Conservation (phyloP, 805 yeast species). For the Komagataella ulmi region DNA sequence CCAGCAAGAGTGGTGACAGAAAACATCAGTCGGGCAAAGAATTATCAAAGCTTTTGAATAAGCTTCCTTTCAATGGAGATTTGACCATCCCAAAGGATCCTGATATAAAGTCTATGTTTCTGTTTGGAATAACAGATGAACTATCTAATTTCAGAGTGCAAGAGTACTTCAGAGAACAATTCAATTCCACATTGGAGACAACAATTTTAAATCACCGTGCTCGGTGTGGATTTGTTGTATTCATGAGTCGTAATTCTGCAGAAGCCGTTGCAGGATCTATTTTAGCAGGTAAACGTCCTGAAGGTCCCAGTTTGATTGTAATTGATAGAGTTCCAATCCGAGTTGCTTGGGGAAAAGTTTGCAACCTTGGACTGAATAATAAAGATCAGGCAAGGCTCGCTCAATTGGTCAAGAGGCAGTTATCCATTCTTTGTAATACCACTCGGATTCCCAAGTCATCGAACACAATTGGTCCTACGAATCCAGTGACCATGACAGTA, state of each 20-base stretch:
- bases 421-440: constrained; percentile 36
- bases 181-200: constrained; percentile 32
- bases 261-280: constrained; percentile 23
- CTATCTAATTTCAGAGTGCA: constrained; percentile 51
- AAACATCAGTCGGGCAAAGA: constrained; percentile 20
- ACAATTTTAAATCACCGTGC: constrained; percentile 43
- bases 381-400: constrained; percentile 35
- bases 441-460: constrained; percentile 9
- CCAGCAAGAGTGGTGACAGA: background rate
- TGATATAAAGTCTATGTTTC: constrained; percentile 44
- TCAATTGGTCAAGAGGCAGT: constrained; percentile 33
- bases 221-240: constrained; percentile 52
- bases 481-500: background rate
- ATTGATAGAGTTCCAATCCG: constrained; percentile 31
- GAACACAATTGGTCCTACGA: background rate
- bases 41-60: constrained; percentile 35
- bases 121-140: constrained; percentile 61
- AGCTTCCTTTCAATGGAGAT: constrained; percentile 61
- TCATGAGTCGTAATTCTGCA: constrained; percentile 33
- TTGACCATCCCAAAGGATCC: constrained; percentile 24
- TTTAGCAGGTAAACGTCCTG: constrained; percentile 3
- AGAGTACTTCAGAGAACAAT: constrained; percentile 27
- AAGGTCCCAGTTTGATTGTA: constrained; percentile 19
- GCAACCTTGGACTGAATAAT: constrained; percentile 24
- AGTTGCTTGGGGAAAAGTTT: constrained; percentile 40